A percentile compares a stretch with the other conserved stretches of the same genome.
These are phyloP conservation scores for Solanum commersonii DNA, from an alignment of 257 asterid genomes.

Conservation along the genomic window DNA sequence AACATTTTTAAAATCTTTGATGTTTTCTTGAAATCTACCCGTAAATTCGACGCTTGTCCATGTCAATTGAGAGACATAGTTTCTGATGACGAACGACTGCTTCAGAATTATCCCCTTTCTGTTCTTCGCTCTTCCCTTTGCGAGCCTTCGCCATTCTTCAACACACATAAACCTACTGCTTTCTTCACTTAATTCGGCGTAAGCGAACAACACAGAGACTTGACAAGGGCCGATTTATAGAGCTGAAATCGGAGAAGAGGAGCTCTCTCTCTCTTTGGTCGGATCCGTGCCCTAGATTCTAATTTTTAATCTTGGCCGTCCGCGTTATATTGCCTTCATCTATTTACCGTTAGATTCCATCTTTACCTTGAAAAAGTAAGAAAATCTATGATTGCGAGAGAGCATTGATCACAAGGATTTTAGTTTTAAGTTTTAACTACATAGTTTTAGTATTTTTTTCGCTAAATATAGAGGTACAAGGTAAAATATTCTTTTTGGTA, in stretches of 20 bases:
- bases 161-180: not conserved
- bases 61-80: conserved; percentile 84
- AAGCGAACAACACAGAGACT: not conserved
- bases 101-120: conserved; percentile 71
- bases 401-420: not conserved
- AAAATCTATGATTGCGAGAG: not conserved
- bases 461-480: not conserved
- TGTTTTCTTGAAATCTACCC: conserved; percentile 34
- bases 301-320: conserved; percentile 9
- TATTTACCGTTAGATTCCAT: conserved; percentile 4
- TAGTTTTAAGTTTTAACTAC: not conserved
- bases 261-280: conserved; percentile 2
- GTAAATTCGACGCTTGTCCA: conserved; percentile 73
- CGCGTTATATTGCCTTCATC: not conserved
- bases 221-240: conserved; percentile 1
- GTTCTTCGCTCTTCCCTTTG: conserved; percentile 79
- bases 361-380: not conserved
- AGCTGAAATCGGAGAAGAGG: not conserved
- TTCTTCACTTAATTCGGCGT: not conserved
- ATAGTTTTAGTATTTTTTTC: too few species aligned
- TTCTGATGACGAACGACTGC: conserved; percentile 95
- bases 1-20: not conserved
- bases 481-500: too few species aligned
- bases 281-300: conserved; percentile 21
- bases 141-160: conserved; percentile 78